These are phyloP conservation scores for Cyberlindnera xishuangbannaensis DNA, from an alignment of 805 yeast species.

Conservation along the genomic window DNA sequence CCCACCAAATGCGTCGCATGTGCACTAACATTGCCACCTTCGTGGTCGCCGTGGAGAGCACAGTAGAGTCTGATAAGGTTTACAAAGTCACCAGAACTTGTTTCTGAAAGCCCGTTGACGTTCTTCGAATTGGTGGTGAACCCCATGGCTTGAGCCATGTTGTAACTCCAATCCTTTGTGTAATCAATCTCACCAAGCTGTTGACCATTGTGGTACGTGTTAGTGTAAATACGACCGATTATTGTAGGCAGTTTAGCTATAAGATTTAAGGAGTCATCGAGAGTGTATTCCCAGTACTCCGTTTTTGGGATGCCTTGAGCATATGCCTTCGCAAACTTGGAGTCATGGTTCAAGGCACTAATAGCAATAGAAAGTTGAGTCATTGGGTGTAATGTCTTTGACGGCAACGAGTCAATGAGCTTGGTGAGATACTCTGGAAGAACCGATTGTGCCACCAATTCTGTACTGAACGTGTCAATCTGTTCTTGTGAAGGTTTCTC, in stretches of 20 bases:
- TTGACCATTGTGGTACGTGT: slow-evolving; percentile 49
- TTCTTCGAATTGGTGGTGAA: slow-evolving; percentile 37
- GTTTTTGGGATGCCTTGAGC: slow-evolving; percentile 62
- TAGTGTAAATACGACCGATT: slow-evolving; percentile 71
- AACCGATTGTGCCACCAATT: slow-evolving; percentile 58
- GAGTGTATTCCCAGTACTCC: slow-evolving; percentile 71
- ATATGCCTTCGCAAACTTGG: slow-evolving; percentile 66
- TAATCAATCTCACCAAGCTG: slow-evolving; percentile 45
- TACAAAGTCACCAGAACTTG: slow-evolving; percentile 51
- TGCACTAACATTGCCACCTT: slow-evolving; percentile 81
- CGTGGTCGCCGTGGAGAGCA: slow-evolving; percentile 76
- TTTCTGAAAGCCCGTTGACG: slow-evolving; percentile 23
- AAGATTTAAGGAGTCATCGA: slow-evolving; percentile 65
- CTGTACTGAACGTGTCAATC: slow-evolving; percentile 48
- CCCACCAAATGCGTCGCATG: slow-evolving; percentile 82
- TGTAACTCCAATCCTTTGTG: slow-evolving; percentile 64
- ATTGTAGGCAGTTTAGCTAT: slow-evolving; percentile 70
- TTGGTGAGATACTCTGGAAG: slow-evolving; percentile 60
- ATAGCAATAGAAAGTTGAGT: slow-evolving; percentile 76
- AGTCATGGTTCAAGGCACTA: slow-evolving; percentile 65
- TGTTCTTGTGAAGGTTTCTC: slow-evolving; percentile 60
- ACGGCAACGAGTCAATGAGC: slow-evolving; percentile 58
- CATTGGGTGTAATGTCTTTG: slow-evolving; percentile 68
- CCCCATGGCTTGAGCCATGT: slow-evolving; percentile 62
- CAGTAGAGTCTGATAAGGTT: slow-evolving; percentile 69